Evolutionary conservation across 208 protist species (phyloP).

Genomic region (Plasmodiophora brassicae): DNA sequence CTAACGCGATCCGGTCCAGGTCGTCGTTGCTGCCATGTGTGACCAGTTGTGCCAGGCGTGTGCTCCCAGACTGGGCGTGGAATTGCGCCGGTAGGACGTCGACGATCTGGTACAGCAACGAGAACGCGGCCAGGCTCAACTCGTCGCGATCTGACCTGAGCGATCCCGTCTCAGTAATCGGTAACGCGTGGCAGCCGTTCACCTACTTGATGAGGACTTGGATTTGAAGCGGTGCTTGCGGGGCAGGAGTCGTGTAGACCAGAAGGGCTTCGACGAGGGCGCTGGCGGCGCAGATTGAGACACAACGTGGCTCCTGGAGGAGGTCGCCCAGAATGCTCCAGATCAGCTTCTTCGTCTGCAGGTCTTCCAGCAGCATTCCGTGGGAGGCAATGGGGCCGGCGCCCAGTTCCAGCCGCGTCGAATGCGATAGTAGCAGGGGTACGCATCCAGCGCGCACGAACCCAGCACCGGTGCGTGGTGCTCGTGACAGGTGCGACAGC

Average conservation of each 20-base stretch:
- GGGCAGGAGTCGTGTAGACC: neutral
- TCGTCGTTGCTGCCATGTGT: no score
- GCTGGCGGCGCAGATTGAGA: neutral
- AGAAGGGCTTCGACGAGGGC: neutral
- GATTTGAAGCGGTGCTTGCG: neutral
- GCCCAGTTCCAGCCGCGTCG: neutral
- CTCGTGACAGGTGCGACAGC: neutral
- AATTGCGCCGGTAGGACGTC: no score
- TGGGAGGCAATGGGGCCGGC: neutral
- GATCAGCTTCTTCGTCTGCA: conserved; percentile 23
- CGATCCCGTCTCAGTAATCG: no score
- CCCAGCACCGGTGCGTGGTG: neutral
- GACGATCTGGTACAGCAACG: neutral
- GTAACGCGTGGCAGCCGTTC: no score
- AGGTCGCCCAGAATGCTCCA: neutral
- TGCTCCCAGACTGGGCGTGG: no score
- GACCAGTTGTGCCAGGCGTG: no score
- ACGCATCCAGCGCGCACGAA: neutral
- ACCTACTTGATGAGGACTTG: no score
- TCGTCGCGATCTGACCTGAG: neutral
- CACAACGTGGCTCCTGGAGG: neutral
- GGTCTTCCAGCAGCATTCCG: neutral
- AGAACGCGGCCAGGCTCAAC: neutral
- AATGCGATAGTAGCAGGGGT: neutral
- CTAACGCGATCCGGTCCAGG: no score